Base-by-base conservation (phyloP, 441 rosid species). In the Pelargonium australe region DNA sequence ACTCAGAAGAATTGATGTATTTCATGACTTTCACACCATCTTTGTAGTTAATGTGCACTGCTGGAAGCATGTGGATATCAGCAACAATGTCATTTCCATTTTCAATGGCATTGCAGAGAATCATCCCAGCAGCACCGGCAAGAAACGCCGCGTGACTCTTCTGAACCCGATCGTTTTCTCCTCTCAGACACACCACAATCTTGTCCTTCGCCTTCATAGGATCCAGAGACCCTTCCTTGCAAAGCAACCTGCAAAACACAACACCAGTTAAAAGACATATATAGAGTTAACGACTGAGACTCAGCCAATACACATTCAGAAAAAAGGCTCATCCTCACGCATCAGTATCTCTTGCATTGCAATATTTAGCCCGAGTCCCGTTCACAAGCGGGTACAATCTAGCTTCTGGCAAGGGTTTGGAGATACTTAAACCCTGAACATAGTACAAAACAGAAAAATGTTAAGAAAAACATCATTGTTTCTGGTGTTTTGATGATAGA, bases 171-270 rank as follows among this genome's bases (percentile, higher is more conserved):
- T 5, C 60, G 9, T 4, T 4, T 2, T n/a, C 60, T 11, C 58
- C 58, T 53, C 60, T 53, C 60, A 53, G 8, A 14, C 60, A 53
- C 60, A 53, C 16, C 7, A 53, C 19, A 53, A 53, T 53, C 60
- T 53, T 53, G 8, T 19, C 60, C 19, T 53, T 53, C 6, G 16
- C 60, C 60, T 53, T 53, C 60, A 4, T 19, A 16, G 23, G 60
- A 16, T 53, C 60, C 5, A 53, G 23, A 4, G 60, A 14, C 60
- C 60, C 60, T 53, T 7, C 16, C 20, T 4, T 16, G 60, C 23
- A 53, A 2, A 53, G 20, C 60, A 53, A 53, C 20, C 19, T 7
- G 58, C 63, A 79, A 84, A 34, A 34, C 40, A 28, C 34, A 3
- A 28, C 34, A 34, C 40, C 1, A 34, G 40, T 34, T 34, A 34